These are phyloP conservation scores for Drechslera avenae DNA, from an alignment of 2,329 filamentous ascomycete species.

Conservation along the genomic window DNA sequence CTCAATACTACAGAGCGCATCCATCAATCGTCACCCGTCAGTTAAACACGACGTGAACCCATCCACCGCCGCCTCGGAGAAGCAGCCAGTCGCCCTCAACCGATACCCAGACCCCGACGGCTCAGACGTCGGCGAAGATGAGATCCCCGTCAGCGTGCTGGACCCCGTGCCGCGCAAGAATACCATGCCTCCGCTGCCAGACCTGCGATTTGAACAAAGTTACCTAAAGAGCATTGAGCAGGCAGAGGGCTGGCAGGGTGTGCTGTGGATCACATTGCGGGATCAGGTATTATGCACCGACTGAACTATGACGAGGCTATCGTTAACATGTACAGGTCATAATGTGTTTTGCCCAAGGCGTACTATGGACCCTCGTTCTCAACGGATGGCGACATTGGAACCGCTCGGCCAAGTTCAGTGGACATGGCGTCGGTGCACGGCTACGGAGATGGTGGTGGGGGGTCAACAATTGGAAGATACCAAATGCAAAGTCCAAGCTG, in stretches of 20 bases:
- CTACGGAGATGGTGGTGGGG: slow-evolving; percentile 92
- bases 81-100: slow-evolving; percentile 61
- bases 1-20: slow-evolving; percentile 79
- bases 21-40: slow-evolving; percentile 75
- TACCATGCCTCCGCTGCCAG: slow-evolving; percentile 72
- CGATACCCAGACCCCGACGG: slow-evolving; percentile 47
- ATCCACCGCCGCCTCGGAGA: slow-evolving; percentile 72
- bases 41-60: slow-evolving; percentile 78
- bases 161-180: slow-evolving; percentile 59
- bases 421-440: slow-evolving; percentile 75
- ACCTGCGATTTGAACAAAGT: slow-evolving; percentile 96
- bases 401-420: slow-evolving; percentile 74
- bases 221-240: slow-evolving; percentile 87
- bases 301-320: neutral
- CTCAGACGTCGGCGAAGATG: slow-evolving; percentile 64
- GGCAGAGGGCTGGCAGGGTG: slow-evolving; percentile 77
- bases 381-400: slow-evolving; percentile 94
- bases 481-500: slow-evolving; percentile 26
- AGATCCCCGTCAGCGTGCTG: slow-evolving; percentile 71
- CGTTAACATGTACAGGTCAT: slow-evolving; percentile 63
- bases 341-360: slow-evolving; percentile 84
- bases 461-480: slow-evolving; percentile 80
- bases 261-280: slow-evolving; percentile 81
- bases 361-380: slow-evolving; percentile 84
- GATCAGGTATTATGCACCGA: slow-evolving; percentile 71